These are phyloP conservation scores for Aplosporella prunicola DNA, from an alignment of 2,329 filamentous ascomycete genomes.

Conservation along the genomic window DNA sequence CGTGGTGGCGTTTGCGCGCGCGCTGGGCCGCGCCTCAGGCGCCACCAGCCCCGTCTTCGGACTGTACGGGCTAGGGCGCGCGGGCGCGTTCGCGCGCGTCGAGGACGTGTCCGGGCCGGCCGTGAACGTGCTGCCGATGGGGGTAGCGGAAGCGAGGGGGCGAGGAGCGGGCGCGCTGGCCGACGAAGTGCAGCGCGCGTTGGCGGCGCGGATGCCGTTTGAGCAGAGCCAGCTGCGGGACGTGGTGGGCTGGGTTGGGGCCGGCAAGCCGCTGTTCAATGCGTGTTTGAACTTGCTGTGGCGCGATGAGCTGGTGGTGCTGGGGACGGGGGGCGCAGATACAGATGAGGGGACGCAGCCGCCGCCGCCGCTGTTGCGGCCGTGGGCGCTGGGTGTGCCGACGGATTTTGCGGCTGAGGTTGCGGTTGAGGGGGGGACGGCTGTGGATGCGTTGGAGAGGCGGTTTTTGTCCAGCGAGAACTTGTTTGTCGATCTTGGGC, in stretches of 20 bases:
- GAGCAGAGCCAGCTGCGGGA: slow-evolving; percentile 23
- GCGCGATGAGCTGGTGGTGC: slow-evolving; percentile 14
- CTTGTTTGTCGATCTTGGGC: slow-evolving; percentile 9
- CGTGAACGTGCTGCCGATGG: slow-evolving; percentile 23
- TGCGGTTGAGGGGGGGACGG: slow-evolving; percentile 3
- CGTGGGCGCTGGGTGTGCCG: slow-evolving; percentile 7
- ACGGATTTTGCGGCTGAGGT: slow-evolving; percentile 4
- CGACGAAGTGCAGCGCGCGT: slow-evolving; percentile 14
- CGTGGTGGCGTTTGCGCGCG: slow-evolving; percentile 21
- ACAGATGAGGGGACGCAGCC: neutral
- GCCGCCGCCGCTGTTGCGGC: neutral
- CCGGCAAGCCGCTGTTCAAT: slow-evolving; percentile 19
- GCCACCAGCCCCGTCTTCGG: slow-evolving; percentile 20
- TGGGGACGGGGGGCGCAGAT: neutral
- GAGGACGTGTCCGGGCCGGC: slow-evolving; percentile 22
- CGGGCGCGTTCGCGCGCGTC: slow-evolving; percentile 18
- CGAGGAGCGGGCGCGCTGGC: neutral
- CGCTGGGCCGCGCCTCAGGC: slow-evolving; percentile 16
- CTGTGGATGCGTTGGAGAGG: slow-evolving; percentile 5
- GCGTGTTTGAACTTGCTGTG: slow-evolving; percentile 26
- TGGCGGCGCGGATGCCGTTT: slow-evolving; percentile 20
- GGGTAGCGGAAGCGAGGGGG: slow-evolving; percentile 12
- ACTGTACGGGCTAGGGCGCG: slow-evolving; percentile 25
- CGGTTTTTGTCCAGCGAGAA: slow-evolving; percentile 1
- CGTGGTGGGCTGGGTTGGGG: slow-evolving; percentile 16